A percentile compares a stretch with the other conserved stretches of the same genome.
phyloP scores from a whole-genome alignment of 2,329 filamentous ascomycete species.

The Lachnellula hyalina region DNA sequence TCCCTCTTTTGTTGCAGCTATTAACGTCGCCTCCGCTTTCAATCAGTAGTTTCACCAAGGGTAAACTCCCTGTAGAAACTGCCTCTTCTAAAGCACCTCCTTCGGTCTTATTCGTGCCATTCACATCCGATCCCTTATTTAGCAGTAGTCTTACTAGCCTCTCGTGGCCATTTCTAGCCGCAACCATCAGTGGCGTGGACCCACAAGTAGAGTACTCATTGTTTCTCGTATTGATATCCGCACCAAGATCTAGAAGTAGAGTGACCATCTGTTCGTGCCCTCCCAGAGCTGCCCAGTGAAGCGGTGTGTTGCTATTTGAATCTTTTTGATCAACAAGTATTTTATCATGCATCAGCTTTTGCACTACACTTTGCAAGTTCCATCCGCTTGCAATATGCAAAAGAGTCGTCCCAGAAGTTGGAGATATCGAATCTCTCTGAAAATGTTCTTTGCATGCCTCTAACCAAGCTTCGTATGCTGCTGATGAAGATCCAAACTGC shows the following conservation, averaged over 20 bases:
- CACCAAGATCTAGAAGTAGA: constrained; percentile 7
- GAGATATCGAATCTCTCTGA: not conserved
- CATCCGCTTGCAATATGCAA: constrained; percentile 5
- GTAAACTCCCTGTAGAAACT: not conserved
- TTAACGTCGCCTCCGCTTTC: constrained; percentile 6
- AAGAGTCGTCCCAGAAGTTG: not conserved
- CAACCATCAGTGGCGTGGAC: constrained; percentile 2
- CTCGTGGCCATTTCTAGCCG: constrained; percentile 14
- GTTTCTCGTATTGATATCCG: not conserved
- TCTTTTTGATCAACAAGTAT: constrained; percentile 2
- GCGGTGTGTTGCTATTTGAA: constrained; percentile 1
- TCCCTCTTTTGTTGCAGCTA: not conserved
- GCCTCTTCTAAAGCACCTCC: constrained; percentile 1
- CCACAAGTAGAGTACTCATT: not conserved
- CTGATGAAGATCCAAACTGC: not conserved
- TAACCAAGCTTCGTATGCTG: constrained; percentile 4
- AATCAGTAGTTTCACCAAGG: not conserved
- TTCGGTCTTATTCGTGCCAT: not conserved
- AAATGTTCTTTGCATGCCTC: not conserved
- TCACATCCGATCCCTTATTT: constrained; percentile 5
- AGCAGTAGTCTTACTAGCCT: not conserved
- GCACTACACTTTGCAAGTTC: constrained; percentile 1
- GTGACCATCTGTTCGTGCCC: constrained; percentile 4
- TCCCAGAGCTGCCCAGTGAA: constrained; percentile 4
- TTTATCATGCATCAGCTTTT: not conserved